Evolutionary conservation across 805 yeast species (phyloP), one percentile per base, ranked within the genome.

Genomic region (Brettanomyces sp.): DNA sequence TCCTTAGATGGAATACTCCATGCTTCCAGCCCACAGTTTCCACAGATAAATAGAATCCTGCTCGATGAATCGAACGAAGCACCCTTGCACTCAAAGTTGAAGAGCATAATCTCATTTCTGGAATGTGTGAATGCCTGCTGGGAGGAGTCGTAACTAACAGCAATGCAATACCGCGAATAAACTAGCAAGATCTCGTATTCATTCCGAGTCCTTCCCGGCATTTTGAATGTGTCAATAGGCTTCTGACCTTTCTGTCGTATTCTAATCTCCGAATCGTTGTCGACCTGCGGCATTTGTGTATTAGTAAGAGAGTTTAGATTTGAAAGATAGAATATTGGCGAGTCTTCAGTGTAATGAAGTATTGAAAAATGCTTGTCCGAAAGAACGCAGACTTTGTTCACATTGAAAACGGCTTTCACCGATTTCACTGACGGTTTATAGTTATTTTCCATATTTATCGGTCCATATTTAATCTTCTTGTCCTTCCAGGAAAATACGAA

Each of bases 401-500:
- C 59, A 23, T 50, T 51, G 44, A 56, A 52, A 3, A 56, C 52
- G 3, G 66, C 59, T 40, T 52, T 58, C 55, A 62, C 57, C 5
- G 56, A 47, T 39, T 56, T 52, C 46, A 59, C 58, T 30, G 51
- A 47, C 30, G 56, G 39, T n/a, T 51, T 57, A 50, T 49, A 54
- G 3, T 52, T 47, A 18, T 49, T 49, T 5, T 49, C 52, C 12
- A 62, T 66, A 3, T 66, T 45, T 42, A 70, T 30, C 11, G 49
- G 44, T 0, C 58, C 42, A 47, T 68, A 59, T 66, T 68, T 23
- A 56, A 68, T 43, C 69, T 76, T 48, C 39, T 71, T 24, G 79
- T 81, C 48, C 67, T 69, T 57, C 76, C 73, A 47, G 76, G 82
- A 70, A 77, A 82, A 61, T 53, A 43, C 60, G 63, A 55, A 69